Base-by-base conservation (phyloP, 164 flowering plant species). In the Cinnamomum micranthum region DNA sequence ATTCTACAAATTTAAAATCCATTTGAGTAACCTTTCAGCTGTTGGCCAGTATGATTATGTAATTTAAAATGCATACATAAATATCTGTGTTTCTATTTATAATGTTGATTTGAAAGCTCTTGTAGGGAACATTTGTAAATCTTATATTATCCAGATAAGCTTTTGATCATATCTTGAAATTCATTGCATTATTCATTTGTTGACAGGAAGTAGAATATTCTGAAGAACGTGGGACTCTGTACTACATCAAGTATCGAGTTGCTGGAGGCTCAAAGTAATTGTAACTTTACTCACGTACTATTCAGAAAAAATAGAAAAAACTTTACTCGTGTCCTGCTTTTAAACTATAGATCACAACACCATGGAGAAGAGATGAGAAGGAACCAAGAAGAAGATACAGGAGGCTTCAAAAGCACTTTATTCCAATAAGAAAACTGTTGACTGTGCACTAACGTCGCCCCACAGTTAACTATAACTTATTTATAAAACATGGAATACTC, bases 181-280 rank as follows among this genome's bases (percentile, higher is more conserved):
- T 27, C 6, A 24, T 24, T 73, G 64, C 52, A 2, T 50, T 2
- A 2, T 52, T 22, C 19, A 17, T 66, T 65, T 73, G 52, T 80
- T 69, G 35, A 31, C 77, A 94, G 98, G 98, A 95, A 91, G 98
- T 95, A 55, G 98, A 95, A 79, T 95, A 95, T 80, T 90, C 94
- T 41, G 98, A 95, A 86, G 98, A 95, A 82, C 89, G 90, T 78
- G 98, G 95, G 70, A 59, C 78, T 67, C 85, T 95, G 0, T 95
- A 92, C 82, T 71, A 91, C 74, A 92, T 95, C 70, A 95, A 90
- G 85, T 95, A 95, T 81, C 97, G 97, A 69, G 94, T 95, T 78
- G 98, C 97, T 72, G 98, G 97, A 80, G 94, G 97, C 78, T 87
- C 97, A 76, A 91, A 88, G 98, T 93, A 88, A 27, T 75, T 68